phyloP scores from a whole-genome alignment of 345 rosid genomes.

The Hibiscus syriacus region DNA sequence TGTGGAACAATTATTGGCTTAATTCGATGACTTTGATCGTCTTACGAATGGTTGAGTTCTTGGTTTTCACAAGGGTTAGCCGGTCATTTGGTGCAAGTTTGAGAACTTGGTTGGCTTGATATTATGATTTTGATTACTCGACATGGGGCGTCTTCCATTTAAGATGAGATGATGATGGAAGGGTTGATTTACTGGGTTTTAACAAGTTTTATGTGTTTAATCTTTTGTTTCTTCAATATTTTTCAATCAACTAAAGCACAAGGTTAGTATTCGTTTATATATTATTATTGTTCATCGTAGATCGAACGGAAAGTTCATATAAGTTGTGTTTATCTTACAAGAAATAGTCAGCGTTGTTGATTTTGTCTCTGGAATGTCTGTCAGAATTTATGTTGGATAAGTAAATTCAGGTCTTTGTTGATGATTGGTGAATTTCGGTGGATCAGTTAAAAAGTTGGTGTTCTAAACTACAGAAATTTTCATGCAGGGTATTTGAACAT shows the following conservation, averaged over 20 bases:
- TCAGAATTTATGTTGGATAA: not conserved
- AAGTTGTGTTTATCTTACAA: not conserved
- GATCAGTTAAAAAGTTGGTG: not conserved
- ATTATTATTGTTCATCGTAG: no score
- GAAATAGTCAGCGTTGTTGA: not conserved
- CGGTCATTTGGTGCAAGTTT: no score
- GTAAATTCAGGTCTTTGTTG: not conserved
- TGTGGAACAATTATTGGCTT: not conserved
- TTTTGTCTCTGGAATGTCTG: constrained; percentile 1
- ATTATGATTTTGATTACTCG: constrained; percentile 4
- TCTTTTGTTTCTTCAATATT: not conserved
- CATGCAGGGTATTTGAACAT: constrained; percentile 45
- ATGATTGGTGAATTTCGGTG: not conserved
- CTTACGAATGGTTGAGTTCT: not conserved
- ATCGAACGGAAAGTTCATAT: not conserved
- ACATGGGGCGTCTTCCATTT: not conserved
- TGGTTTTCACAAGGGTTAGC: no score
- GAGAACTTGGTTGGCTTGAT: not conserved
- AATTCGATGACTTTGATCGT: not conserved
- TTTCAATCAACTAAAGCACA: not conserved
- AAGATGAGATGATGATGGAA: constrained; percentile 6
- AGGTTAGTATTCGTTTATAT: no score
- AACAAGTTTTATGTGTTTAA: not conserved
- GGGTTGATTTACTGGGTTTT: not conserved
- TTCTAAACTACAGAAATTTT: not conserved